Base-by-base conservation (phyloP, 371 early-diverging fungal species). In the Mortierella sp. region DNA sequence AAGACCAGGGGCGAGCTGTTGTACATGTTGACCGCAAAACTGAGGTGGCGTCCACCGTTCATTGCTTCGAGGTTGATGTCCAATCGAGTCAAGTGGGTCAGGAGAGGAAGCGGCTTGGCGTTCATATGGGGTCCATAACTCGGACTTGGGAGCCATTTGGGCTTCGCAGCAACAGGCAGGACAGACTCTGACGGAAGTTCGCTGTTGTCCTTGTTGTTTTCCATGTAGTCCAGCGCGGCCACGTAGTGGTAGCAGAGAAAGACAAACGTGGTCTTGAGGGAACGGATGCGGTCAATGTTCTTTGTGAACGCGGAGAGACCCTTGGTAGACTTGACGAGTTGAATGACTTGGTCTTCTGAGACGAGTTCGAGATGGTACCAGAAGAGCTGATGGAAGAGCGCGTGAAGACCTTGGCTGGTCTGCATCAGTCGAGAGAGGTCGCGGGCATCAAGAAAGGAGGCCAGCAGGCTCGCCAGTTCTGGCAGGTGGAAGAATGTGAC, bases 401-500 rank as follows among this genome's bases (percentile, higher is more conserved):
- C 24, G 41, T 41, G 22, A 11, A 41, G 24, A 10, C 24, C 41
- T 11, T 22, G 40, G 41, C 16, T 64, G 9, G 41, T 41, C 26
- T 64, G 64, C 64, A 64, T 64, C 14, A 64, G 64, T 14, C n/a
- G 14, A 10, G 40, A 64, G 64, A 64, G 29, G 64, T 64, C 64
- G 34, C 58, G 16, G 29, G 58, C 58, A 7, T 37, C 34, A 19
- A 58, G 58, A 37, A 58, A 58, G 58, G 58, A 34, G 19, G 58
- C 31, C 16, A 58, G 58, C 37, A 58, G 22, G 19, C 58, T 58
- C 19, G 22, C 34, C 58, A 58, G 19, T 34, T 58, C 58, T 16
- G 58, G 58, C 37, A 58, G 22, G 31, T 29, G 58, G 34, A 58
- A 58, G 58, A 58, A 58, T 14, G 58, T 58, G 34, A 19, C 34